Base-by-base conservation (phyloP, 148 eudicot species). In the Chenopodium berlandieri region DNA sequence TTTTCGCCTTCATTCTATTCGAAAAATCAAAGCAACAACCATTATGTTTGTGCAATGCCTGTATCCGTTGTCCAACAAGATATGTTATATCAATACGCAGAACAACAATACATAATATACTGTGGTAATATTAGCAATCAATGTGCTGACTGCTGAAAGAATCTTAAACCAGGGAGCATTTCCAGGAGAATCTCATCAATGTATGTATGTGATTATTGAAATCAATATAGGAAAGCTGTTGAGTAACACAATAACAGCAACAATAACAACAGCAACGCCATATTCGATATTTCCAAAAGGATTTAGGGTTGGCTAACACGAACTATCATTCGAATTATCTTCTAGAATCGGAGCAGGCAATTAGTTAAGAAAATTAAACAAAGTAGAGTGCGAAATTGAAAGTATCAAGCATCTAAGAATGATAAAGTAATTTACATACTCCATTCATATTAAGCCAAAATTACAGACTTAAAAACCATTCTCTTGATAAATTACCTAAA, bases 1-100 rank as follows among this genome's bases (percentile, higher is more conserved):
- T 90, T 82, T 90, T 90, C n/a, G 65, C 80, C 79, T 78, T 87
- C 32, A 75, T 77, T 76, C 78, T 76, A 58, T 81, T 90, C 84
- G 17, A 68, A 79, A 23, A 48, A 80, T 25, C n/a, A 12, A 17
- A 47, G 48, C 70, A 72, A 30, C 4, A 71, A 40, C 6, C 46
- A 73, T 75, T 44, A 67, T 46, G 34, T 54, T 20, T 54, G 63
- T 8, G 32, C 6, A 27, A 48, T 58, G 19, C 7, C 25, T 22
- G 11, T 34, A 30, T 70, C 44, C 12, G 50, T 14, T 54, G 47
- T 70, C 40, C 12, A 69, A 70, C 25, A 79, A 40, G 13, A 22
- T 3, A 30, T 27, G 0, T 23, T 11, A 74, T 73, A 19, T 23
- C 31, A 27, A 74, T 48, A 50, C 14, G 63, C 63, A 50, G 19